Base-by-base conservation (phyloP, 108 stramenopile species). In the Cyclotella sp. region DNA sequence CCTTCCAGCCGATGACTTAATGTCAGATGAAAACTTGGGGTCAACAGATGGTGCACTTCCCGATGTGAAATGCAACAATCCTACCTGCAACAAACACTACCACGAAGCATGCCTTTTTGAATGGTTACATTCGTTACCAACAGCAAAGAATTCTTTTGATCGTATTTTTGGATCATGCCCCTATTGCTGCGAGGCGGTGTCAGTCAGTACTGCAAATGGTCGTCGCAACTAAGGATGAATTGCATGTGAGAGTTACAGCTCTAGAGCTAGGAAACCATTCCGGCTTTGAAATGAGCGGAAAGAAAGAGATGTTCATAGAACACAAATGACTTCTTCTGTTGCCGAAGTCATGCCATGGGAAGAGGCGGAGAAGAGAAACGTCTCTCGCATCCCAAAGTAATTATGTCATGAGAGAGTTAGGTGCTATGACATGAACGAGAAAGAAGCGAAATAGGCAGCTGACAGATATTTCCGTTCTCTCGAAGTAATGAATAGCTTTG, bases 51-150 rank as follows among this genome's bases (percentile, higher is more conserved):
- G 85, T 2, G 54, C 79, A 7, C 82, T 89, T 9, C 90, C 90
- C 12, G 88, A 90, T 44, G 74, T 61, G 18, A 81, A 85, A 52
- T 91, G 90, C 55, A 78, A 73, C 77, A 91, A 90, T 75, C 21
- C 79, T 27, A 84, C 55, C 40, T 91, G 90, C 65, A 74, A 75
- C 29, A 78, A 86, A 34, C 75, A 78, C 30, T 91, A 87, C 65
- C 90, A 91, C 59, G 81, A 87, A 22, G 59, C 47, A 11, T 91
- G 90, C 55, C 80, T 91, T 45, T 83, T 85, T 54, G 86, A 83
- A 64, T 91, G 90, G 90, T 76, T 91, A 18, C 85, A 89, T 64
- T 88, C 87, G 12, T 66, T 91, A 47, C 90, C 90, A 41, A 85
- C 87, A 24, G 84, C 86, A 54, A 86, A 87, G 30, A 80, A 83